phyloP scores from a whole-genome alignment of 192 early-diverging fungal species.

The Lunasporangiospora selenospora region DNA sequence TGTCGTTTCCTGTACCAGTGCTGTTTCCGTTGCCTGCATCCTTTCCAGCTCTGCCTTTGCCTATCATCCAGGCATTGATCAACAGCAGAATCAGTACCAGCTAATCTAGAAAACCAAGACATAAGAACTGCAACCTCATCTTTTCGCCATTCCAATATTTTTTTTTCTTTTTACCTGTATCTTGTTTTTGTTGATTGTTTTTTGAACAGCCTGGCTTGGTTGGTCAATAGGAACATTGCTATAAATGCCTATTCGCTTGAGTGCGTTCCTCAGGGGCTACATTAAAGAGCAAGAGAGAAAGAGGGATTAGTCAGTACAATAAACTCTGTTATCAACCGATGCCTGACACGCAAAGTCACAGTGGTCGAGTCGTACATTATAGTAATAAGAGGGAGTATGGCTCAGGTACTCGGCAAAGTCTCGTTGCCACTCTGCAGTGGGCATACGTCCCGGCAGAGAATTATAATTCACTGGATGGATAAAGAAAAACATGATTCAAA shows the following conservation, averaged over 20 bases:
- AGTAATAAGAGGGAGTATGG: slow-evolving; percentile 69
- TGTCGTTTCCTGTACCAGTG: slow-evolving; percentile 14
- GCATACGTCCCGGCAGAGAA: slow-evolving; percentile 50
- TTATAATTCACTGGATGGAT: slow-evolving; percentile 23
- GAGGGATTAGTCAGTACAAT: too few species aligned
- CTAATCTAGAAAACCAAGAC: too few species aligned
- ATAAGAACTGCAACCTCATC: too few species aligned
- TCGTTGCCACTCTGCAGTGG: slow-evolving; percentile 55
- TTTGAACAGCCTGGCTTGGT: slow-evolving; percentile 6
- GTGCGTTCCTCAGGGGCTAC: slow-evolving; percentile 33
- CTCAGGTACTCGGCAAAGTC: slow-evolving; percentile 69
- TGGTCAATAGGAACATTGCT: slow-evolving; percentile 40
- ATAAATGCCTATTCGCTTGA: slow-evolving; percentile 41
- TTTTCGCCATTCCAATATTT: too few species aligned
- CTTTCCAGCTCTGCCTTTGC: slow-evolving; percentile 37
- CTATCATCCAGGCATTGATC: slow-evolving; percentile 6
- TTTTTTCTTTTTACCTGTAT: slow-evolving; percentile 39
- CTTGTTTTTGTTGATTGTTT: slow-evolving; percentile 39
- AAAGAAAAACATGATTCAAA: too few species aligned
- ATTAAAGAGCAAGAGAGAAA: background rate
- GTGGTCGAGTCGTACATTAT: slow-evolving; percentile 58
- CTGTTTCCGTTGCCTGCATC: slow-evolving; percentile 26
- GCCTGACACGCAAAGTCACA: slow-evolving; percentile 52
- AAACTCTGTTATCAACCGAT: too few species aligned
- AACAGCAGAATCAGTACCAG: background rate